Conservation (phyloP, 2,329 filamentous ascomycete genomes). For the Helotiales sp. region DNA sequence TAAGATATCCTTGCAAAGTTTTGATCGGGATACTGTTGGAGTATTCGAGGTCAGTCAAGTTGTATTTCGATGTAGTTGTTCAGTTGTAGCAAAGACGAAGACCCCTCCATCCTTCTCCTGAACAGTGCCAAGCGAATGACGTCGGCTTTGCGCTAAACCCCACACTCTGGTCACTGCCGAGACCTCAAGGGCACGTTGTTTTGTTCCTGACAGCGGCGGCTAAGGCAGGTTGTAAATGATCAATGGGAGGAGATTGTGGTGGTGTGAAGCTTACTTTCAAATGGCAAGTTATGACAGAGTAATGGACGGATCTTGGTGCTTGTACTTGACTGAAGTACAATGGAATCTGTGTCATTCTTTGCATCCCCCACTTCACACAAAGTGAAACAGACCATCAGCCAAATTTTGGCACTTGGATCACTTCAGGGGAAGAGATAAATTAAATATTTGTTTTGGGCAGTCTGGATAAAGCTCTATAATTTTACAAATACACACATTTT, state of each 20-base stretch:
- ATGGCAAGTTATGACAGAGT: too few relatives aligned
- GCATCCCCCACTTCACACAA: too few relatives aligned
- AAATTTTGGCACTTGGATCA: too few relatives aligned
- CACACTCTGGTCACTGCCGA: background rate
- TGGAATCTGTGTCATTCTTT: too few relatives aligned
- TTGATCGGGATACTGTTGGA: background rate
- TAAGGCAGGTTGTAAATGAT: background rate
- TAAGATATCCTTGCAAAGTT: background rate
- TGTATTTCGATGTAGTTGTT: background rate
- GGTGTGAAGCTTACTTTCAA: background rate
- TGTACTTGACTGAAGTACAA: too few relatives aligned
- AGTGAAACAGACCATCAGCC: too few relatives aligned
- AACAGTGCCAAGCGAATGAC: slow-evolving; percentile 8
- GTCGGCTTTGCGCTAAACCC: background rate
- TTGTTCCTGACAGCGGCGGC: slow-evolving; percentile 13
- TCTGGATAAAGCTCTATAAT: slow-evolving; percentile 15
- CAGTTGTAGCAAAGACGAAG: background rate
- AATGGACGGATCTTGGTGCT: too few relatives aligned
- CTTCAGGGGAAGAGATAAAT: background rate
- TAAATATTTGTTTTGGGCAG: slow-evolving; percentile 2
- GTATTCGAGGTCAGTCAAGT: background rate
- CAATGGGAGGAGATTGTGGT: background rate
- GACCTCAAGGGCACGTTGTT: background rate
- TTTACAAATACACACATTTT: slow-evolving; percentile 16
- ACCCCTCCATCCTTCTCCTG: slow-evolving; percentile 1